Evolutionary conservation across 371 early-diverging fungal species (phyloP), one percentile per base, ranked within the genome.

Genomic region (Mortierella sp.): DNA sequence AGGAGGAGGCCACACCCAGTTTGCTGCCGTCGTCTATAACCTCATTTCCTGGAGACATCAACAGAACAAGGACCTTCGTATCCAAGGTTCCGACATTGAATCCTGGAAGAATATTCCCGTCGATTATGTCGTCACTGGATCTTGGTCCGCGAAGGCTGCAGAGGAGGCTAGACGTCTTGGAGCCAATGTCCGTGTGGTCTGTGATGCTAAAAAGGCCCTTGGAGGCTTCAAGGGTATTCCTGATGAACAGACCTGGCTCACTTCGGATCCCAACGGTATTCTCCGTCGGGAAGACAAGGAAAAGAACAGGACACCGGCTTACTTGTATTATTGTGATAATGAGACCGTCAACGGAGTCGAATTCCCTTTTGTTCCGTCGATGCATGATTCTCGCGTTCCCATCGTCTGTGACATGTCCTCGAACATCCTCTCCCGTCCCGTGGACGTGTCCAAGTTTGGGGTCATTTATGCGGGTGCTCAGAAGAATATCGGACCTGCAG

Each of bases 261-360:
- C 94, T 24, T 86, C 90, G n/a, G 89, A 87, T 53, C 83, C 91
- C 19, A 64, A 72, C 14, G 81, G 89, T 14, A 60, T 75, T 6
- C 6, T 48, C 24, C 65, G 72, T n/a, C 50, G 41, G 78, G 86
- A 57, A 81, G 75, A 63, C 14, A 31, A 30, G 6, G 42, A 32
- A n/a, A 26, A 54, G 0, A 26, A 31, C 11, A n/a, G 53, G 4
- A 56, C 55, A 34, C 76, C 93, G 3, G 92, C 95, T 17, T 99
- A 91, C 71, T 88, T 96, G 15, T 98, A 95, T 75, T 97, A 96
- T 75, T 97, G 97, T 80, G 95, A 93, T 79, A 99, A 99, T 75
- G 99, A 99, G 79, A 99, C 99, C 5, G 92, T 99, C 23, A 93
- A 98, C 72, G 99, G 99, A 31, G 93, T 99, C 32, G 97, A 98